Evolutionary conservation across 2,329 filamentous ascomycete genomes (phyloP).

Genomic region (Ramichloridium luteum): DNA sequence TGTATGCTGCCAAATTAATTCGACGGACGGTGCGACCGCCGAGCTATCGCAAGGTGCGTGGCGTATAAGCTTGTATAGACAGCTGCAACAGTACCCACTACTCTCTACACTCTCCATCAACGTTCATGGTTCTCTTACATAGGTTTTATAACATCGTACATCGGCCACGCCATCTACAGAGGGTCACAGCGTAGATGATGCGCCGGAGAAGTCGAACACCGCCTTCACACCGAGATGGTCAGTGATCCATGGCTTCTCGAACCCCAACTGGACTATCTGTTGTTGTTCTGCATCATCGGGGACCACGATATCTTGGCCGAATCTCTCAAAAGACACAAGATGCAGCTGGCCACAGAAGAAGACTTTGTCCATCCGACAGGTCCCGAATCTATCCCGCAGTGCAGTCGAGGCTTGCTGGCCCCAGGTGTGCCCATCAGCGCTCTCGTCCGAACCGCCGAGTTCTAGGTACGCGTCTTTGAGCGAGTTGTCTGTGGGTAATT

Average conservation of each 20-base stretch:
- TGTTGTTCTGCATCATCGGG: conserved; percentile 26
- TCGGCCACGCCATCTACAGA: too few relatives aligned
- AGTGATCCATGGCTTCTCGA: conserved; percentile 36
- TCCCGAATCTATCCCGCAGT: conserved; percentile 35
- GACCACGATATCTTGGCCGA: conserved; percentile 37
- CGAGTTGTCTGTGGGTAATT: conserved; percentile 35
- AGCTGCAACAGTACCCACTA: too few relatives aligned
- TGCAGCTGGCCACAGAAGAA: conserved; percentile 31
- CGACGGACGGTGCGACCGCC: conserved; percentile 77
- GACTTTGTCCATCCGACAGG: conserved; percentile 44
- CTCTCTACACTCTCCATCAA: too few relatives aligned
- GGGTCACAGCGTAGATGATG: too few relatives aligned
- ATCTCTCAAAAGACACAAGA: conserved; percentile 31
- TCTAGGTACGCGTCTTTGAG: conserved; percentile 43
- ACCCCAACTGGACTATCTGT: conserved; percentile 22
- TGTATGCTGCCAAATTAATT: conserved; percentile 77
- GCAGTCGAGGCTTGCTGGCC: conserved; percentile 39
- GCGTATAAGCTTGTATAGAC: conserved; percentile 13
- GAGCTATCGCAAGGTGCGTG: conserved; percentile 76
- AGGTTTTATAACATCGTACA: too few relatives aligned
- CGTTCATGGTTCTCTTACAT: too few relatives aligned
- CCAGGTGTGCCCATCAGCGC: conserved; percentile 45
- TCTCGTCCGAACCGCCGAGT: conserved; percentile 39
- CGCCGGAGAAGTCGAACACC: conserved; percentile 8
- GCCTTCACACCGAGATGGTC: conserved; percentile 39